Evolutionary conservation across 2,329 filamentous ascomycete genomes (phyloP).

Genomic region (Epichloe sp.): DNA sequence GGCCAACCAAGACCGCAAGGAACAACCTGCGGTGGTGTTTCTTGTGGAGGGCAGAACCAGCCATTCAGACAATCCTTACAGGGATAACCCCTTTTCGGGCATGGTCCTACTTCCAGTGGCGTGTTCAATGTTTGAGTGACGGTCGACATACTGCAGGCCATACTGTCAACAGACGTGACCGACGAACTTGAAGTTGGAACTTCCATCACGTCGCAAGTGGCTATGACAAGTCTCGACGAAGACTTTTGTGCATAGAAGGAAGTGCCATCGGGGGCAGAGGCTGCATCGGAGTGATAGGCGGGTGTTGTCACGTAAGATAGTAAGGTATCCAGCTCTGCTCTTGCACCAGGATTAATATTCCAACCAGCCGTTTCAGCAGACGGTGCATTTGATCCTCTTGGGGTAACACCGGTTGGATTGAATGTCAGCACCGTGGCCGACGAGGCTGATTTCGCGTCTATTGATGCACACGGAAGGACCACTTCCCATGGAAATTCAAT

Average conservation of each 20-base stretch:
- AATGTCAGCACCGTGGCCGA: slow-evolving; percentile 2
- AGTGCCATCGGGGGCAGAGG: background rate
- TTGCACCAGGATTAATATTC: slow-evolving; percentile 1
- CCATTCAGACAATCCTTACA: slow-evolving; percentile 18
- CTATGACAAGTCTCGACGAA: background rate
- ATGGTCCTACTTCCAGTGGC: slow-evolving; percentile 8
- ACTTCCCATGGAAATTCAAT: slow-evolving; percentile 6
- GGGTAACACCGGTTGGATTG: background rate
- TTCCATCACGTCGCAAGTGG: background rate
- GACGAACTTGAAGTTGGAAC: background rate
- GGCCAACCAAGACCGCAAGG: slow-evolving; percentile 19
- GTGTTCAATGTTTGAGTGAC: background rate
- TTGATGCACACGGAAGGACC: slow-evolving; percentile 10
- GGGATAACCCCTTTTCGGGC: slow-evolving; percentile 14
- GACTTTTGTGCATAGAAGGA: background rate
- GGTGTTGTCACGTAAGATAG: background rate
- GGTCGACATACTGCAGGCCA: background rate
- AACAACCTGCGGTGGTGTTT: slow-evolving; percentile 17
- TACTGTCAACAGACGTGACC: background rate
- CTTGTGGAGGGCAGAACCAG: slow-evolving; percentile 19
- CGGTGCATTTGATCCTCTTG: background rate
- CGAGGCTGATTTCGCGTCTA: background rate
- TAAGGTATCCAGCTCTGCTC: background rate
- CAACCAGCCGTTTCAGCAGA: background rate
- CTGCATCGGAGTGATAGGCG: background rate